These are phyloP conservation scores for Globisporangium middletonii DNA, from an alignment of 352 stramenopile species.

Conservation along the genomic window DNA sequence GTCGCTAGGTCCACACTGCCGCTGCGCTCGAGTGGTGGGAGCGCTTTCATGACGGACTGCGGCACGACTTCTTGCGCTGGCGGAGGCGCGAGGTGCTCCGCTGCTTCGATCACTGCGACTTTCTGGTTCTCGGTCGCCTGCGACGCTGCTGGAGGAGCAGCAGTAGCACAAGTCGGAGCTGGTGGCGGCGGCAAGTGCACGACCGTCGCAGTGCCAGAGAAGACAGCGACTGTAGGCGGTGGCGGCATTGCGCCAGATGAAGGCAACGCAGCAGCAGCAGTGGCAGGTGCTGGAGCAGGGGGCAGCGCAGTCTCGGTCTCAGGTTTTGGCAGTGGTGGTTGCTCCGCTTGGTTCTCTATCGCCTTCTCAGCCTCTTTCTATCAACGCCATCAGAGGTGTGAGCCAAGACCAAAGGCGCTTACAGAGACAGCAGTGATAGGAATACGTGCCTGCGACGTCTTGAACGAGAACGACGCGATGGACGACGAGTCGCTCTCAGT, in stretches of 20 bases:
- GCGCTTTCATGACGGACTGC: not conserved
- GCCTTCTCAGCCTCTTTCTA: constrained; percentile 21
- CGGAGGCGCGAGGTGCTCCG: constrained; percentile 18
- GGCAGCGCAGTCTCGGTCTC: not conserved
- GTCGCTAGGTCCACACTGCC: not conserved
- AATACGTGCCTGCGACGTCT: constrained; percentile 38
- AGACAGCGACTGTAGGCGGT: constrained; percentile 18
- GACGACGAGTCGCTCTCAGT: constrained; percentile 23
- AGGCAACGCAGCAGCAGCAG: constrained; percentile 1
- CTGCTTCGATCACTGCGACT: constrained; percentile 19
- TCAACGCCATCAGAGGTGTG: too few relatives aligned
- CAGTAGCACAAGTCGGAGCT: not conserved
- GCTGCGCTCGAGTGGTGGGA: not conserved
- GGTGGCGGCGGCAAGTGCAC: constrained; percentile 6
- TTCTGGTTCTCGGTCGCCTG: constrained; percentile 15
- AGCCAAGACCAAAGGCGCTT: too few relatives aligned
- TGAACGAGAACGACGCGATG: constrained; percentile 65
- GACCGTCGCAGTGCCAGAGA: constrained; percentile 1
- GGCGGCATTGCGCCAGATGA: not conserved
- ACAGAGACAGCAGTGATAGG: not conserved
- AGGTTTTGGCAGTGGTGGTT: not conserved
- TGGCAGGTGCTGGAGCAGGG: not conserved
- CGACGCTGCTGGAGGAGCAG: not conserved
- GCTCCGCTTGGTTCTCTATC: constrained; percentile 6
- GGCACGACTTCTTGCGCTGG: not conserved